These are phyloP conservation scores for Fraxinus platypoda DNA, from an alignment of 305 asterid species.

Conservation along the genomic window DNA sequence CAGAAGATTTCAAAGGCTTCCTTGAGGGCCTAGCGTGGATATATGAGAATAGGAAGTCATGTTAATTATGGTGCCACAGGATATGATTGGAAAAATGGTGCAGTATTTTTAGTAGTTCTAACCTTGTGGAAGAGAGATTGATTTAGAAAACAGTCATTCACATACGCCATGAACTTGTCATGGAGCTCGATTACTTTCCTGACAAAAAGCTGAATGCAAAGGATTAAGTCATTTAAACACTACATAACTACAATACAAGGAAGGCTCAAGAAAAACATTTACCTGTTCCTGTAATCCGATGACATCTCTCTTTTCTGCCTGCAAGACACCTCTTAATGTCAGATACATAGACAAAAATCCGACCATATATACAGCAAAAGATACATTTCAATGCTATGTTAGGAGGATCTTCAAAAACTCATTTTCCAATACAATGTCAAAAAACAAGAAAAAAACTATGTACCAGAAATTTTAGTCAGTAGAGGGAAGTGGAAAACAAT, in stretches of 20 bases:
- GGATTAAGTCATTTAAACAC: conserved; percentile 17
- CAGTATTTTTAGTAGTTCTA: conserved; percentile 21
- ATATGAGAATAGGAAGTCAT: conserved; percentile 3
- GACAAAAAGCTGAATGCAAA: conserved; percentile 66
- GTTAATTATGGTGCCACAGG: not conserved
- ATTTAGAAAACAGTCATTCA: conserved; percentile 72
- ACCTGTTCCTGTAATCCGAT: conserved; percentile 93
- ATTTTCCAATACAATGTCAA: not conserved
- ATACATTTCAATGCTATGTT: not conserved
- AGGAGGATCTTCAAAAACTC: not conserved
- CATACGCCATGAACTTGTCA: conserved; percentile 90
- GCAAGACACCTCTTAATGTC: conserved; percentile 27
- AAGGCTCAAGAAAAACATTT: conserved; percentile 8
- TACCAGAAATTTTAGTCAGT: not conserved
- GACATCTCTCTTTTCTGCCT: conserved; percentile 89
- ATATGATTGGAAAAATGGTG: conserved; percentile 1
- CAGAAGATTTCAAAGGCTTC: conserved; percentile 93
- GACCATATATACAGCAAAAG: conserved; percentile 3
- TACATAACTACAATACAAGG: conserved; percentile 14
- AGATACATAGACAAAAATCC: not conserved
- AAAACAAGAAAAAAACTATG: not conserved
- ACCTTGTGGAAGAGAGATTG: conserved; percentile 97
- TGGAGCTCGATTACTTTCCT: conserved; percentile 88
- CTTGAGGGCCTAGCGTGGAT: conserved; percentile 64
- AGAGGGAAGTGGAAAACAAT: not conserved